A percentile compares a stretch with the other conserved stretches of the same genome.
Conservation (phyloP, 1,139 yeast species). For the Geotrichum histeridarum region DNA sequence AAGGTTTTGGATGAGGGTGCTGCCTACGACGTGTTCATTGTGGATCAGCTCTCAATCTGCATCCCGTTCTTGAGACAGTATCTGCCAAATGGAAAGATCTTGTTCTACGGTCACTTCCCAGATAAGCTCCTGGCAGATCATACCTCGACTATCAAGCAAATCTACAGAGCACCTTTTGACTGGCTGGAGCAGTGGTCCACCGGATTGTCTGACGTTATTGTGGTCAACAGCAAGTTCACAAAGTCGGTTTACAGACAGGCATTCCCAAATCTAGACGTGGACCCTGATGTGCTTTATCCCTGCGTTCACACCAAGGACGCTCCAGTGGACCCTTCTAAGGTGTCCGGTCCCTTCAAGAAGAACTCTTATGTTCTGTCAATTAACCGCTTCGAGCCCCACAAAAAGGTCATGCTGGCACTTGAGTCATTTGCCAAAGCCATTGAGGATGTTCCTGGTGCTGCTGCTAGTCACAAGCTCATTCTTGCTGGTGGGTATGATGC, state of each 20-base stretch:
- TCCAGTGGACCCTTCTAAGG: constrained; percentile 7
- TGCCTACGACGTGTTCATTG: constrained; percentile 64
- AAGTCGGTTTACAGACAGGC: constrained; percentile 60
- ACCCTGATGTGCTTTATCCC: constrained; percentile 80
- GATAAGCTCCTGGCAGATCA: constrained; percentile 73
- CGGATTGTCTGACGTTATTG: constrained; percentile 65
- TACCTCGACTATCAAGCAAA: constrained; percentile 48
- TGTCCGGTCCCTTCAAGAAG: constrained; percentile 18
- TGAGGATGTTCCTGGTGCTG: constrained; percentile 25
- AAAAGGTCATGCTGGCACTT: constrained; percentile 74
- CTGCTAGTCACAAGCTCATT: constrained; percentile 45
- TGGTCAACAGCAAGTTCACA: constrained; percentile 86
- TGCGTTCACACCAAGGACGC: constrained; percentile 55
- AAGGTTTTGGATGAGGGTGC: constrained; percentile 47
- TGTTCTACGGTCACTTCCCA: constrained; percentile 95
- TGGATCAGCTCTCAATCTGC: constrained; percentile 85
- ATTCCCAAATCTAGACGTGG: constrained; percentile 44
- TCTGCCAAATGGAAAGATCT: constrained; percentile 43
- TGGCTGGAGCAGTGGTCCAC: constrained; percentile 76
- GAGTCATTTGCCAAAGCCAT: constrained; percentile 50
- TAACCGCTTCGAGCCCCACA: constrained; percentile 84
- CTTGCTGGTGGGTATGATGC: constrained; percentile 92
- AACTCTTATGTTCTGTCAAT: constrained; percentile 54
- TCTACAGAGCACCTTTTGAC: constrained; percentile 82
- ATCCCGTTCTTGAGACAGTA: constrained; percentile 61